These are phyloP conservation scores for Nicotiana benthamiana DNA, from an alignment of 257 asterid genomes.

Conservation along the genomic window DNA sequence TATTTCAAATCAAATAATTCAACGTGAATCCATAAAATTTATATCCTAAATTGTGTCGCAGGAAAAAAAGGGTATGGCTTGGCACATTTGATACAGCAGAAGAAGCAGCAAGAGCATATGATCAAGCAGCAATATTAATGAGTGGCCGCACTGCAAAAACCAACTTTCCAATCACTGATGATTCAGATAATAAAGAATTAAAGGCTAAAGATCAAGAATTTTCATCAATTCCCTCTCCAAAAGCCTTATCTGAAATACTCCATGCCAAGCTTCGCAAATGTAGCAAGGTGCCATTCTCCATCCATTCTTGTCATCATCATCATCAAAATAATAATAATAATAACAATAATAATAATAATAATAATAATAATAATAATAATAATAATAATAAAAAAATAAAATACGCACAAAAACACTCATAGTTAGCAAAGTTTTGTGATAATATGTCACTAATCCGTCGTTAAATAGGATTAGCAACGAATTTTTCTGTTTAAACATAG, in stretches of 20 bases:
- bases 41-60: background rate
- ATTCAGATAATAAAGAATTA: slow-evolving; percentile 17
- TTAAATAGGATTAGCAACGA: too few species aligned
- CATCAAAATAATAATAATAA: too few species aligned
- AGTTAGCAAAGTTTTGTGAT: too few species aligned
- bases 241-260: slow-evolving; percentile 49
- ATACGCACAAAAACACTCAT: too few species aligned
- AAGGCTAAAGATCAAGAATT: background rate
- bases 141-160: slow-evolving; percentile 77
- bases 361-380: too few species aligned
- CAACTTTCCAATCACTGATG: slow-evolving; percentile 45
- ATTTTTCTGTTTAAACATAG: too few species aligned
- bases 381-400: too few species aligned
- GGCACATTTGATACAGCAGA: slow-evolving; percentile 86
- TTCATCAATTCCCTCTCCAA: slow-evolving; percentile 14
- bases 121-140: slow-evolving; percentile 72
- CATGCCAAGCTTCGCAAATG: slow-evolving; percentile 64
- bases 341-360: too few species aligned
- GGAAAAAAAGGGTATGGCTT: slow-evolving; percentile 85
- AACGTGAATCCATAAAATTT: too few species aligned
- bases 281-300: slow-evolving; percentile 31
- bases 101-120: slow-evolving; percentile 79
- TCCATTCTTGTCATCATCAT: too few species aligned
- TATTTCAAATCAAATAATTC: too few species aligned
- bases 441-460: too few species aligned